Evolutionary conservation across 2,329 filamentous ascomycete species (phyloP).

Genomic region (Septoria linicola): DNA sequence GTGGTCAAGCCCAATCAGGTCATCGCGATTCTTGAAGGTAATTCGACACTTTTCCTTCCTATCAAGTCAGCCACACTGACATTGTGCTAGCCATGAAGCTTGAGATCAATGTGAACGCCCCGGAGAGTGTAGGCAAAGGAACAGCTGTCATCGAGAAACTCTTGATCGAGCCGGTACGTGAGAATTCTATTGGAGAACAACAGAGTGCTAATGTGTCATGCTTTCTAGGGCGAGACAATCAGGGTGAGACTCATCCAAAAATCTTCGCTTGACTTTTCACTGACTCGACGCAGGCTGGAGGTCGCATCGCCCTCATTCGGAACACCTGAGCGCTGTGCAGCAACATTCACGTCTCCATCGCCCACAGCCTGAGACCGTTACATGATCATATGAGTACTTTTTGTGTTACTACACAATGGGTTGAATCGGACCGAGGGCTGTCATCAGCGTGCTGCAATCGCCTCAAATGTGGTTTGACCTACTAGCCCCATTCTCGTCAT

Average conservation of each 20-base stretch:
- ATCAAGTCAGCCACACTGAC: not conserved
- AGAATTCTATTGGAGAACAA: too few relatives aligned
- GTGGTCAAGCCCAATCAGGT: constrained; percentile 38
- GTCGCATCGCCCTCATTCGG: constrained; percentile 12
- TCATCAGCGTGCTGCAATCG: too few relatives aligned
- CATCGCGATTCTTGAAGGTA: constrained; percentile 43
- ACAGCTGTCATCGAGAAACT: constrained; percentile 42
- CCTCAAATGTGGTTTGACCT: too few relatives aligned
- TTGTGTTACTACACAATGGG: too few relatives aligned
- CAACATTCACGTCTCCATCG: too few relatives aligned
- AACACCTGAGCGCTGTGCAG: not conserved
- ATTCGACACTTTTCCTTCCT: not conserved
- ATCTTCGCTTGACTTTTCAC: not conserved
- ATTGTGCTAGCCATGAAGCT: constrained; percentile 43
- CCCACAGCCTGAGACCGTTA: too few relatives aligned
- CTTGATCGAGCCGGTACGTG: constrained; percentile 41
- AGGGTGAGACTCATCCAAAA: constrained; percentile 4
- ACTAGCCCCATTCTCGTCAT: too few relatives aligned
- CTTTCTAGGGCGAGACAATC: constrained; percentile 11
- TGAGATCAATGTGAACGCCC: constrained; percentile 47
- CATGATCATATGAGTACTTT: too few relatives aligned
- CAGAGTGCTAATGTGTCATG: not conserved
- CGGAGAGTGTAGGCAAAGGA: constrained; percentile 32
- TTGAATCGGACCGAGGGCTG: too few relatives aligned
- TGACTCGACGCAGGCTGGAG: constrained; percentile 7